These are phyloP conservation scores for Kickxella alabastrina DNA, from an alignment of 192 early-diverging fungal species.

Conservation along the genomic window DNA sequence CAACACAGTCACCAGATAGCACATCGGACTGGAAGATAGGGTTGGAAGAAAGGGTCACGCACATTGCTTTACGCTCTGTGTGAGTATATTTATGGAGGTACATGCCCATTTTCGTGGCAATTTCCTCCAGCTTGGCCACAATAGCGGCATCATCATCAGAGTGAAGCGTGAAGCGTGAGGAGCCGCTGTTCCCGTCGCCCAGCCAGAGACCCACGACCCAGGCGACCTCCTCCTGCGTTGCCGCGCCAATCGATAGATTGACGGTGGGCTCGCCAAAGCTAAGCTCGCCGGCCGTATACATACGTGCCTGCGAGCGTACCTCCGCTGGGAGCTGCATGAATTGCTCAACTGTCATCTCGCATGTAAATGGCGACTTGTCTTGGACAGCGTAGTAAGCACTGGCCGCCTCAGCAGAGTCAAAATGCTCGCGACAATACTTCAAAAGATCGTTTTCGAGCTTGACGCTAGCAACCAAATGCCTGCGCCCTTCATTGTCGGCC, in stretches of 20 bases:
- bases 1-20: no score
- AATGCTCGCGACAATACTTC: neutral
- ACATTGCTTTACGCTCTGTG: no score
- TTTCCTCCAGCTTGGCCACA: conserved; percentile 11
- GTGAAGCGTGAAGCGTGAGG: no score
- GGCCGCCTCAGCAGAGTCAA: conserved; percentile 9
- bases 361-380: conserved; percentile 12
- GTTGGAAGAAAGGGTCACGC: no score
- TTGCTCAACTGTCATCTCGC: conserved; percentile 38
- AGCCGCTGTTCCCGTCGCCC: conserved; percentile 1
- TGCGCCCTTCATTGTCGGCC: neutral
- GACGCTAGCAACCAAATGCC: conserved; percentile 4
- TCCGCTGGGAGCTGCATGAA: conserved; percentile 10
- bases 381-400: conserved; percentile 7
- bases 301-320: conserved; percentile 12
- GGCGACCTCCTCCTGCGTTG: conserved; percentile 26
- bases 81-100: no score
- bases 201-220: conserved; percentile 32
- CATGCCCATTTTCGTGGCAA: conserved; percentile 31
- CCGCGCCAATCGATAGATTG: conserved; percentile 17
- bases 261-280: conserved; percentile 14
- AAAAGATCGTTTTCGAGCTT: conserved; percentile 6
- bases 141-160: neutral
- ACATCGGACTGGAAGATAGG: no score
- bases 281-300: conserved; percentile 21